Evolutionary conservation across 805 yeast species (phyloP), one percentile per base, ranked within the genome.

Genomic region (Saccharomycopsis sp.): DNA sequence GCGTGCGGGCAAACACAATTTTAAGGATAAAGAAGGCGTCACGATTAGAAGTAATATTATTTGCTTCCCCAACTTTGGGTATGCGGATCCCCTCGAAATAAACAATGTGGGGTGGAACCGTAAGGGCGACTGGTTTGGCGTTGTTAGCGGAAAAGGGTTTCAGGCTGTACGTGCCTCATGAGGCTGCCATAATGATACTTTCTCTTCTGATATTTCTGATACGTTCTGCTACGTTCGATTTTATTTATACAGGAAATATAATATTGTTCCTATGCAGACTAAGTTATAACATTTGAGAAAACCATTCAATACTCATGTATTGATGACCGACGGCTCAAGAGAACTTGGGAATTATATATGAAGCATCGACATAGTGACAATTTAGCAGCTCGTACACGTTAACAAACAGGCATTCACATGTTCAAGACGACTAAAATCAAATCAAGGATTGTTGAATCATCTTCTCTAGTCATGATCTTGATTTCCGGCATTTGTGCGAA

Each of bases 91-190:
- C 2, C 69, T 80, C 62, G 97, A 91, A 70, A 79, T 91, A 20
- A 91, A 91, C 70, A 82, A 84, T 65, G 83, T 85, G 14, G 75
- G 85, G 51, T 90, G 97, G 96, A 76, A 78, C 55, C 78, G 79
- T 5, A 70, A 72, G 21, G 96, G 92, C 14, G 85, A 84, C 62
- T 90, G 96, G 95, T 75, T 89, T 62, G 97, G 95, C 2, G 81
- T 82, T 7, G 82, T 84, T 23, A 74, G 81, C 57, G 92, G 91
- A 1, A 80, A 81, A 61, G 82, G 85, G 1, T 79, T 86, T 63
- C 91, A 87, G 66, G 85, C 83, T 0, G 81, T 85, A n/a, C 73
- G 69, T 63, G n/a, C 55, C 15, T 53, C 48, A 44, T 44, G 21
- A 51, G 18, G 15, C 7, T 9, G 18, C 20, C 8, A 7, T n/a